These are phyloP conservation scores for Fusarium marasasianum DNA, from an alignment of 2,329 filamentous ascomycete genomes.

Conservation along the genomic window DNA sequence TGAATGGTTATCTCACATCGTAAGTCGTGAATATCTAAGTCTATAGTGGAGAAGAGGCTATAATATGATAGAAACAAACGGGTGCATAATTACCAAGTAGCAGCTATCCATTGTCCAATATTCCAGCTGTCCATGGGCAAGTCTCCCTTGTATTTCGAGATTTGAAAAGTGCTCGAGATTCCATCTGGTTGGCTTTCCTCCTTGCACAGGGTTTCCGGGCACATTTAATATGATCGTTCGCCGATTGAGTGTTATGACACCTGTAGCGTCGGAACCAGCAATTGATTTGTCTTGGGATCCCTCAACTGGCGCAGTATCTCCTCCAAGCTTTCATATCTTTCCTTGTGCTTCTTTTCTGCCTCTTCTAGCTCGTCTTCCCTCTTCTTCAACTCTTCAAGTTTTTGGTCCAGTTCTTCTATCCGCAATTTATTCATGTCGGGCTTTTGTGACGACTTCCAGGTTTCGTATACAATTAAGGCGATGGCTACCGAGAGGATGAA, in stretches of 20 bases:
- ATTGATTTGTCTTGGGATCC: slow-evolving; percentile 66
- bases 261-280: slow-evolving; percentile 56
- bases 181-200: not conserved
- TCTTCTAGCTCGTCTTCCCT: slow-evolving; percentile 60
- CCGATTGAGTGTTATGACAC: slow-evolving; percentile 3
- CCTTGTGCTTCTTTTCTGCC: slow-evolving; percentile 55
- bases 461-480: slow-evolving; percentile 69
- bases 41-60: slow-evolving; percentile 29
- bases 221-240: not conserved
- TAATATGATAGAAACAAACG: slow-evolving; percentile 11
- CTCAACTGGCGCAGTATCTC: slow-evolving; percentile 60
- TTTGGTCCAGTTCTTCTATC: slow-evolving; percentile 59
- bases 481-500: slow-evolving; percentile 70
- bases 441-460: slow-evolving; percentile 66
- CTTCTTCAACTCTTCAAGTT: slow-evolving; percentile 60
- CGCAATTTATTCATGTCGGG: slow-evolving; percentile 66
- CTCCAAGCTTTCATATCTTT: slow-evolving; percentile 63
- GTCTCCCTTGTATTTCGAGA: not conserved
- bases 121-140: not conserved
- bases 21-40: slow-evolving; percentile 28
- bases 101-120: not conserved
- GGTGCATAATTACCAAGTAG: not conserved
- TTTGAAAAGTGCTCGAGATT: not conserved
- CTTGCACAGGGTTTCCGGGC: not conserved
- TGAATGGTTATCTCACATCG: slow-evolving; percentile 7